Evolutionary conservation across 495 filamentous ascomycete genomes (phyloP), one percentile per base, ranked within the genome.

Genomic region (Umbilicaria muhlenbergii): DNA sequence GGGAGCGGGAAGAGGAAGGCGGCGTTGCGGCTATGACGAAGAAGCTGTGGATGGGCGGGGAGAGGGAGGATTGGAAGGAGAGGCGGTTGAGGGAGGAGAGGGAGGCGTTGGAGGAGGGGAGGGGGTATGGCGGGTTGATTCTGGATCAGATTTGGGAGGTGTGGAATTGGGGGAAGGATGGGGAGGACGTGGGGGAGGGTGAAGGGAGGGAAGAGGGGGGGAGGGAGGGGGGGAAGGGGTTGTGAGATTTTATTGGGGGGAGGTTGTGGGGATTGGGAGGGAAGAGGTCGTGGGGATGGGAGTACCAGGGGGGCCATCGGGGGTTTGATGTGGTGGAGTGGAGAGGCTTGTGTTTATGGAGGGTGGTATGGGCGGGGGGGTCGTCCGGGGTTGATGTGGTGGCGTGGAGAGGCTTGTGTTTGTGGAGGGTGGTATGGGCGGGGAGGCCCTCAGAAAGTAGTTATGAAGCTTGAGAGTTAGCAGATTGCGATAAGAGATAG

Each of bases 1-100:
- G 38, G 7, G 17, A 39, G 3, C 3, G 7, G 3, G 38, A 39
- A 39, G 38, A 15, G 8, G 38, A 21, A n/a, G 32, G 11, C 34
- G 38, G 42, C 14, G 14, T n/a, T 37, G 16, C 3, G 12, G 36
- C 34, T 15, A 5, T 14, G 17, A 32, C 15, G 44, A 46, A 38
- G 24, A 0, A 10, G 6, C 8, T 28, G 4, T 83, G 79, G 78
- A 28, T 28, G 24, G 24, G 24, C 3, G 6, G 6, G 4, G 24
- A 28, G 24, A 28, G n/a, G 21, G 36, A 34, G 38, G 38, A 21
- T 1, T 16, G 37, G 44, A 34, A 80, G 69, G 73, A 75, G 61
- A 71, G 70, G 67, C 61, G 86, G 53, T 51, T 83, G 49, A 57
- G 64, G 59, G 72, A 80, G 68, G 82, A 33, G 44, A 35, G 38